These are phyloP conservation scores for Chlorella sp. DNA, from an alignment of 139 green algal species.

Conservation along the genomic window DNA sequence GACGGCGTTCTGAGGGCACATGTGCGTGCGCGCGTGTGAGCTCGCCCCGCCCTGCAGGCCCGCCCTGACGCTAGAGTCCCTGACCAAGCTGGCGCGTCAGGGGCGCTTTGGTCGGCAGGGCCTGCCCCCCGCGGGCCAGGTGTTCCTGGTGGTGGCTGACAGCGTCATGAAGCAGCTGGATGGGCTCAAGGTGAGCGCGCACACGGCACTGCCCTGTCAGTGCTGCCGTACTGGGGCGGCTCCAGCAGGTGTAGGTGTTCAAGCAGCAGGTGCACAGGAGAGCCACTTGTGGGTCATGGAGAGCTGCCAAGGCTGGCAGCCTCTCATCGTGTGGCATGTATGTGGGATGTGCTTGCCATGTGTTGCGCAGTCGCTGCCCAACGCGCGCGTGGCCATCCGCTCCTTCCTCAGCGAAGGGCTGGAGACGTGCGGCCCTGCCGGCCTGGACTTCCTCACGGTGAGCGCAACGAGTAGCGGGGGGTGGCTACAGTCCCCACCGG, in stretches of 20 bases:
- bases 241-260: not conserved
- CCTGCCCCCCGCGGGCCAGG: constrained; percentile 45
- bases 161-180: constrained; percentile 73
- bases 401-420: constrained; percentile 51
- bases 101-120: constrained; percentile 49
- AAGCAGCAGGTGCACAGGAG: not conserved
- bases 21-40: no score
- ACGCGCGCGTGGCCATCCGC: constrained; percentile 15
- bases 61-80: constrained; percentile 10
- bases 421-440: constrained; percentile 51
- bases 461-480: no score
- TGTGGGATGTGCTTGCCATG: no score
- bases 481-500: no score
- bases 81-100: constrained; percentile 30
- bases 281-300: no score
- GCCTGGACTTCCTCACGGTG: constrained; percentile 11
- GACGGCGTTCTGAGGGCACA: no score
- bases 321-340: no score
- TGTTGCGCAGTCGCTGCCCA: constrained; percentile 10
- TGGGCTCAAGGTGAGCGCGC: constrained; percentile 55
- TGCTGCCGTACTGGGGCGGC: no score
- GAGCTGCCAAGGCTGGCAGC: no score
- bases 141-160: constrained; percentile 49
- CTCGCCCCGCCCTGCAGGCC: no score
- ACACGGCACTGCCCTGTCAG: no score